phyloP scores from a whole-genome alignment of 371 early-diverging fungal genomes.

The Coelomomyces lativittatus region DNA sequence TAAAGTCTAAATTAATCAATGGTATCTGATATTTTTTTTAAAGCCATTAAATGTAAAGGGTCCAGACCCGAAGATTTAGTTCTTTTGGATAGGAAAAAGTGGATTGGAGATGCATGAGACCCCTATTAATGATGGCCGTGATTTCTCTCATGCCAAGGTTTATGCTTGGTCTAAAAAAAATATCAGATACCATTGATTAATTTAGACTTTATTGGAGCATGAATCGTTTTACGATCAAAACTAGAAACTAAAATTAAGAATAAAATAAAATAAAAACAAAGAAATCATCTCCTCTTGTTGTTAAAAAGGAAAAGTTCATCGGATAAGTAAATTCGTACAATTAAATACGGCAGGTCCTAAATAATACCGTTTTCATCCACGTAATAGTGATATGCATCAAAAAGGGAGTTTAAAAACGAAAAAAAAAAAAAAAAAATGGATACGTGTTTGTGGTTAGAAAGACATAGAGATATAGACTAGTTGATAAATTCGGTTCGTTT shows the following conservation, averaged over 20 bases:
- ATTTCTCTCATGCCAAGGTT: neutral
- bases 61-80: too few species aligned
- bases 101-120: too few species aligned
- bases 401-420: neutral
- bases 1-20: neutral
- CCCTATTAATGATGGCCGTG: too few species aligned
- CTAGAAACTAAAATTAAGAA: neutral
- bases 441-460: too few species aligned
- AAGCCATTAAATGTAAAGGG: too few species aligned
- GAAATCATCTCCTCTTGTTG: too few species aligned
- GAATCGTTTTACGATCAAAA: neutral
- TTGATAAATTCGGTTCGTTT: too few species aligned
- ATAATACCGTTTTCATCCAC: neutral
- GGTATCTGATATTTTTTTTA: neutral
- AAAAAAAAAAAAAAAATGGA: neutral
- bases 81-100: too few species aligned
- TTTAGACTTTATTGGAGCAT: neutral
- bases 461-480: too few species aligned
- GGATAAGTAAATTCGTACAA: too few species aligned
- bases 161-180: neutral
- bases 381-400: neutral
- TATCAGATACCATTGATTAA: neutral
- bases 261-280: too few species aligned
- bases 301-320: too few species aligned
- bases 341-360: neutral